phyloP scores from a whole-genome alignment of 768 basidiomycete species.

The Suillus bovinus region DNA sequence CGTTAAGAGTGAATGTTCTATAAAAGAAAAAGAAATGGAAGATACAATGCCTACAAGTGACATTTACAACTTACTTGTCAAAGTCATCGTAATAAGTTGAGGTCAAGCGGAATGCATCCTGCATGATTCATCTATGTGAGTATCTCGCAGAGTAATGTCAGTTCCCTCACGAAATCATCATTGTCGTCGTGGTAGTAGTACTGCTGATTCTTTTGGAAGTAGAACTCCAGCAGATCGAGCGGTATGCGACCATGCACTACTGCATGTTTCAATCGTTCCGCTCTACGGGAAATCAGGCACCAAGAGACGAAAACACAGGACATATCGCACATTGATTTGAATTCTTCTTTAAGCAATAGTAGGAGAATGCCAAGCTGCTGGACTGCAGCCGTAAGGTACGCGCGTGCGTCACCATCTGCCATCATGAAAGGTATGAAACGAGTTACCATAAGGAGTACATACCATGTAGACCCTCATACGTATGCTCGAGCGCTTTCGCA shows the following conservation, averaged over 20 bases:
- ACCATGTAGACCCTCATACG: background rate
- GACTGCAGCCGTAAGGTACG: constrained; percentile 6
- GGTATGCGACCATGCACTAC: constrained; percentile 18
- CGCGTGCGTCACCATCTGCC: background rate
- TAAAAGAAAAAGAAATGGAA: background rate
- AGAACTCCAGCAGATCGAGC: constrained; percentile 13
- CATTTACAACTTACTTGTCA: background rate
- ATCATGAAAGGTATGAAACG: background rate
- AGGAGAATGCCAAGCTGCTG: constrained; percentile 16
- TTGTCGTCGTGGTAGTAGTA: constrained; percentile 8
- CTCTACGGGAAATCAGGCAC: background rate
- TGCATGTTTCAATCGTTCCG: constrained; percentile 1
- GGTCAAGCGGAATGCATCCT: constrained; percentile 1
- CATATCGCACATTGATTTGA: constrained; percentile 15
- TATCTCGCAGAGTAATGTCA: background rate
- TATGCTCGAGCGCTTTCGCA: background rate
- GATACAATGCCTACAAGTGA: background rate
- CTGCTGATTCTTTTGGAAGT: constrained; percentile 7
- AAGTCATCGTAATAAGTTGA: constrained; percentile 3
- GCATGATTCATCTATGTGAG: background rate
- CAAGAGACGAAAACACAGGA: background rate
- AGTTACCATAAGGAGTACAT: background rate
- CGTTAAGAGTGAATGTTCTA: constrained; percentile 4
- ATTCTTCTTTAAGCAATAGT: constrained; percentile 16
- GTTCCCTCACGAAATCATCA: constrained; percentile 3